Base-by-base conservation (phyloP, 192 early-diverging fungal species). In the Mortierella antarctica region DNA sequence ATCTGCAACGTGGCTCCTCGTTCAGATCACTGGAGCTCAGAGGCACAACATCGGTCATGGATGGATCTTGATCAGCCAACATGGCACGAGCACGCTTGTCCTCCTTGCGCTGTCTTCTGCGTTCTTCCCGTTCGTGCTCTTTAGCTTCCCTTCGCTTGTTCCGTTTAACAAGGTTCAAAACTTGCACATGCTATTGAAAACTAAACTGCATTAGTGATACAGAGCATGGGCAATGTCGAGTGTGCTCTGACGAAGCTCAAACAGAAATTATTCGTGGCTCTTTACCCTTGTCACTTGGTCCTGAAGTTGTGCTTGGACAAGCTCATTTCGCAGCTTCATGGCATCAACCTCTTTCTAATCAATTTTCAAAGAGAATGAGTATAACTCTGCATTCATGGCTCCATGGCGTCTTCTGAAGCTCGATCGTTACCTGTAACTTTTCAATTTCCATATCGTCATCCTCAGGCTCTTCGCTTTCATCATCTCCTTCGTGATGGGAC, bases 361-460 rank as follows among this genome's bases (percentile, higher is more conserved):
- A 54, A 10, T 46, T n/a, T 11, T 57, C 49, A 21, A 51, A 31
- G 13, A 8, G 17, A 7, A 44, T 41, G 52, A 57, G 4, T 23
- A 39, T 21, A 7, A 3, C 48, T 48, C 31, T 31, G 31, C 31
- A 31, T 31, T 31, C 7, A 61, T 61, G 1, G 18, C 17, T 42
- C 44, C 18, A 9, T 41, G 3, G 18, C 23, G 23, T 46, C 59
- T 17, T 61, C 46, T 46, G 42, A 9, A 18, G 59, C 44, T 63
- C 4, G 6, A 50, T 45, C 41, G 31, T 41, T 78, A 79, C 75
- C 69, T 79, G 61, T 6, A 79, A 42, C 15, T 72, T 58, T 54
- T 80, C 77, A 57, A 72, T 72, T 4, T 71, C 77, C 69, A 72
- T 80, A 6, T 72, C 77, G 18, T 80, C 77, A 23, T 71, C 77